Evolutionary conservation across 495 filamentous ascomycete species (phyloP), one percentile per base, ranked within the genome.

Genomic region (Chaetomium cochliodes): DNA sequence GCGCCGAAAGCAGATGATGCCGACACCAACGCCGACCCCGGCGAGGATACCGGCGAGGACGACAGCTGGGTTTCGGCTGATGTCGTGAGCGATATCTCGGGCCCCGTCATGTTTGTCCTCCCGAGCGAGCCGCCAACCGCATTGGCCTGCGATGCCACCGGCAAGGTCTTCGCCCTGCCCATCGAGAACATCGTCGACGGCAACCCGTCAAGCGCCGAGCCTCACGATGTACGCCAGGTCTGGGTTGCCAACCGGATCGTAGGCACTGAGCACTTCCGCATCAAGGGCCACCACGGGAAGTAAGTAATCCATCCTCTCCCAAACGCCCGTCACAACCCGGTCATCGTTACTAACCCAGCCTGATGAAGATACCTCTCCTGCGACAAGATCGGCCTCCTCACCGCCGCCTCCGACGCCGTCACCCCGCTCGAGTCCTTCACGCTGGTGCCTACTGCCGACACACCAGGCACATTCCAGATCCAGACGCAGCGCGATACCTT

Each of bases 11-110:
- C 55, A 13, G 80, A 76, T 11, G 74, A 79, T 56, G 84, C 90
- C 63, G 90, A 92, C 70, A 72, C 54, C 46, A 47, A 77, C 58
- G 84, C 90, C 63, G 90, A 92, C 70, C 72, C 54, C 46, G 55
- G 77, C 51, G 84, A 91, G 63, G 91, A 37, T 37, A 11, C 33
- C 33, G 33, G 93, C 52, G 84, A 92, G 63, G 91, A 96, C 75
- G 87, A 93, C 72, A 89, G 82, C 76, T 98, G 94, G 94, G 92
- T 97, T 5, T 89, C 90, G 3, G 92, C 92, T 65, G 94, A 97
- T 59, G 79, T 78, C 0, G 74, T 79, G 15, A 77, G 80, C 52
- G 93, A 98, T 74, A 81, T 98, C 49, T 82, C 83, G n/a, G 93
- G 93, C 0, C 93, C 93, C 0, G 76, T 97, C 44, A 83, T 97